phyloP scores from a whole-genome alignment of 164 flowering plant genomes.

The Annona squamosa region DNA sequence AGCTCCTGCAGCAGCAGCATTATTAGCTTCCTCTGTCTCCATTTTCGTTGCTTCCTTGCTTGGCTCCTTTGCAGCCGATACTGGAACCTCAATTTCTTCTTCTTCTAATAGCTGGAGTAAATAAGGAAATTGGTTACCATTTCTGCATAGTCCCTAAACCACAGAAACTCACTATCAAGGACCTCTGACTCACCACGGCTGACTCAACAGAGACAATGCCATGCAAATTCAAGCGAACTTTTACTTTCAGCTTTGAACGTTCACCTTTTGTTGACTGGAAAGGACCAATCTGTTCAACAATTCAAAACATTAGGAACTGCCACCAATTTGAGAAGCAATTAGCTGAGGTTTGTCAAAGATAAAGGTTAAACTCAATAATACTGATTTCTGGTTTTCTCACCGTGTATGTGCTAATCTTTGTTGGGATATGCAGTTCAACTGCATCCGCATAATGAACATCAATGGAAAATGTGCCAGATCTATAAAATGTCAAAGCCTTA shows the following conservation, averaged over 20 bases:
- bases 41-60: constrained; percentile 50
- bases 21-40: constrained; percentile 68
- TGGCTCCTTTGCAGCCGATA: constrained; percentile 43
- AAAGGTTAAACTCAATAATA: not conserved
- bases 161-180: not conserved
- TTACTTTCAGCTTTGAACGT: constrained; percentile 70
- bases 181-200: constrained; percentile 60
- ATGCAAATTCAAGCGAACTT: constrained; percentile 73
- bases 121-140: not conserved
- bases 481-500: constrained; percentile 72
- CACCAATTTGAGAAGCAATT: not conserved
- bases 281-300: constrained; percentile 49
- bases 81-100: constrained; percentile 77
- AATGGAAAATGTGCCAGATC: constrained; percentile 60
- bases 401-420: constrained; percentile 75
- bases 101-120: constrained; percentile 66
- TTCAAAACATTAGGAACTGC: not conserved
- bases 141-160: not conserved
- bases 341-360: not conserved
- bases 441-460: constrained; percentile 74
- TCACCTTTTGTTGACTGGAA: constrained; percentile 71
- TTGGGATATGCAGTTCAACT: constrained; percentile 53
- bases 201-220: constrained; percentile 85
- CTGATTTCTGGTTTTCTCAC: constrained; percentile 21
- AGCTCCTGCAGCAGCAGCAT: constrained; percentile 28